phyloP scores from a whole-genome alignment of 495 filamentous ascomycete genomes.

The Penicillium alfredii region DNA sequence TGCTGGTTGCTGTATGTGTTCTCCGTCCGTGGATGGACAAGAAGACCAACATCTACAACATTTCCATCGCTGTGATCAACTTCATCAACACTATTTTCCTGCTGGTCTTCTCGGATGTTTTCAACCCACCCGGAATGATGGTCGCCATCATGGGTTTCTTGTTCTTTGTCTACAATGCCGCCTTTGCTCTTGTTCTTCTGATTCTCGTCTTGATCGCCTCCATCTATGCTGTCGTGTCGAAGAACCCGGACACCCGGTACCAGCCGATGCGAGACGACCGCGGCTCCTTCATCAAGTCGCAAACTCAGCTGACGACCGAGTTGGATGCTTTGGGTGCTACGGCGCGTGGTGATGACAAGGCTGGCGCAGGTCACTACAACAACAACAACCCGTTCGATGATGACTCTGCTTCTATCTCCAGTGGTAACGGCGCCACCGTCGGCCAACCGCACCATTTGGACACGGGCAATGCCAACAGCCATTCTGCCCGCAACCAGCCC shows the following conservation, averaged over 20 bases:
- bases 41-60: conserved; percentile 96
- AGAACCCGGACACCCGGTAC: conserved; percentile 94
- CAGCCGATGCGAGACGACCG: conserved; percentile 96
- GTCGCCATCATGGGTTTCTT: conserved; percentile 91
- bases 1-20: conserved; percentile 72
- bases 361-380: too few relatives aligned
- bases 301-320: conserved; percentile 82
- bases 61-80: conserved; percentile 82
- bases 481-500: conserved; percentile 8
- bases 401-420: conserved; percentile 64
- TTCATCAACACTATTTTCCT: conserved; percentile 87
- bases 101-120: conserved; percentile 75
- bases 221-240: conserved; percentile 73
- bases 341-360: conserved; percentile 76
- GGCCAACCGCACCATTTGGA: conserved; percentile 27
- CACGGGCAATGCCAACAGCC: conserved; percentile 8
- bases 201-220: conserved; percentile 85
- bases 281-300: conserved; percentile 96
- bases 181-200: conserved; percentile 77
- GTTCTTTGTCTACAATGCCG: conserved; percentile 88
- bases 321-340: conserved; percentile 90
- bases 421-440: conserved; percentile 34
- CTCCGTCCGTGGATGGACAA: conserved; percentile 98
- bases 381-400: conserved; percentile 70
- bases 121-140: conserved; percentile 80